Evolutionary conservation across 305 asterid species (phyloP), one percentile per base, ranked within the genome.

Genomic region (Solanum hybrid): DNA sequence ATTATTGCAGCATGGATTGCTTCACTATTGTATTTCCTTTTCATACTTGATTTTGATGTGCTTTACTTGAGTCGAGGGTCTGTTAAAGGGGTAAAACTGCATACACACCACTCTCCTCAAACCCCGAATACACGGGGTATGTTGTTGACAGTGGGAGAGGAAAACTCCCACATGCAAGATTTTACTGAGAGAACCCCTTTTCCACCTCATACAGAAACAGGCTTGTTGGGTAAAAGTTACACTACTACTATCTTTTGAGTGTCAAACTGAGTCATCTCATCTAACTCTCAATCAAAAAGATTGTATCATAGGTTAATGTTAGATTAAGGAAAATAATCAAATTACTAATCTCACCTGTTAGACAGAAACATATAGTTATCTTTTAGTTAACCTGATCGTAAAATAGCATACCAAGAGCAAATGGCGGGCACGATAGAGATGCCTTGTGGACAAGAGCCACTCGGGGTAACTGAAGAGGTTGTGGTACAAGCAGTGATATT

Each of bases 401-500:
- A 9, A 5, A 34, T 17, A 76, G 20, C 87, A 75, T 91, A 95
- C 98, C 98, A 13, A 94, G 89, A 82, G 93, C 91, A 87, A 94
- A 86, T n/a, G 24, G 73, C 66, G 93, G 91, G 84, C 93, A 92
- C 29, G 81, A 84, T 85, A 91, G 34, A 80, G 93, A 36, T 5
- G 93, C 90, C 93, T 92, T 94, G 56, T 87, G 95, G 20, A 93
- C 85, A 80, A 92, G 91, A 91, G 96, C 93, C 71, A 93, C 92
- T 88, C 93, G 93, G 85, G 88, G 96, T 90, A 34, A 95, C 22
- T 12, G 91, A 90, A 14, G 97, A 91, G 89, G 94, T 88, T 7
- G 96, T 56, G 79, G 94, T 89, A 94, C 93, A 93, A 40, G 96
- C 95, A 29, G 94, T 91, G 94, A 94, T 85, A 86, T 94, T 91